These are phyloP conservation scores for Cladosporium cucumerinum DNA, from an alignment of 2,329 filamentous ascomycete genomes.

Conservation along the genomic window DNA sequence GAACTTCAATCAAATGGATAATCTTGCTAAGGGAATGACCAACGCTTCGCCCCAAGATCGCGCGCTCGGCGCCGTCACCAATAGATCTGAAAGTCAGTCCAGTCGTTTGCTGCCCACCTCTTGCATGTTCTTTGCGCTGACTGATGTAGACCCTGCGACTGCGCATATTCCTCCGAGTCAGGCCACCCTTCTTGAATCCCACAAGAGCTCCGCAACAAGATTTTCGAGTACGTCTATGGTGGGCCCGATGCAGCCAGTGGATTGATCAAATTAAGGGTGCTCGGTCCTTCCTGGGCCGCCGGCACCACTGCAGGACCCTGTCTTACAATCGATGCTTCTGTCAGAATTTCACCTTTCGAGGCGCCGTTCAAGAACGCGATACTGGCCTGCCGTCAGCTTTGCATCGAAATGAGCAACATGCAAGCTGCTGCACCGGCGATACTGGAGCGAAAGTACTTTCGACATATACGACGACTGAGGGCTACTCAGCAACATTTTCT, in stretches of 20 bases:
- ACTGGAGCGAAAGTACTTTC: neutral
- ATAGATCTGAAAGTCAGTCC: neutral
- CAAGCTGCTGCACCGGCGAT: neutral
- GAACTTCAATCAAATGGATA: neutral
- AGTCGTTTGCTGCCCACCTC: too few species aligned
- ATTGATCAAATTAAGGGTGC: neutral
- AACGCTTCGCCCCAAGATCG: neutral
- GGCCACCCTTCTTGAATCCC: neutral
- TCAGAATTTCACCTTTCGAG: neutral
- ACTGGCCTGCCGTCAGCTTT: neutral
- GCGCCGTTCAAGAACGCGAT: neutral
- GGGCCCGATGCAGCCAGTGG: neutral
- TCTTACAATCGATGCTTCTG: neutral
- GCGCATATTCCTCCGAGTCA: neutral
- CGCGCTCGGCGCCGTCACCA: too few species aligned
- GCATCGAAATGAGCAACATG: neutral
- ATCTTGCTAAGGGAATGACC: neutral
- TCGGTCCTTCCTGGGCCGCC: neutral
- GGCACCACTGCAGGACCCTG: too few species aligned
- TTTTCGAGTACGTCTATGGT: neutral
- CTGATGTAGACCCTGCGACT: too few species aligned
- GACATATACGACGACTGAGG: neutral
- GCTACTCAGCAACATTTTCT: too few species aligned
- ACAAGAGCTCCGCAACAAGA: neutral
- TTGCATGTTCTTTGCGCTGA: neutral